A percentile compares a stretch with the other conserved stretches of the same genome.
phyloP scores from a whole-genome alignment of 2,329 filamentous ascomycete genomes.

The Monilinia vaccinii-corymbosi region DNA sequence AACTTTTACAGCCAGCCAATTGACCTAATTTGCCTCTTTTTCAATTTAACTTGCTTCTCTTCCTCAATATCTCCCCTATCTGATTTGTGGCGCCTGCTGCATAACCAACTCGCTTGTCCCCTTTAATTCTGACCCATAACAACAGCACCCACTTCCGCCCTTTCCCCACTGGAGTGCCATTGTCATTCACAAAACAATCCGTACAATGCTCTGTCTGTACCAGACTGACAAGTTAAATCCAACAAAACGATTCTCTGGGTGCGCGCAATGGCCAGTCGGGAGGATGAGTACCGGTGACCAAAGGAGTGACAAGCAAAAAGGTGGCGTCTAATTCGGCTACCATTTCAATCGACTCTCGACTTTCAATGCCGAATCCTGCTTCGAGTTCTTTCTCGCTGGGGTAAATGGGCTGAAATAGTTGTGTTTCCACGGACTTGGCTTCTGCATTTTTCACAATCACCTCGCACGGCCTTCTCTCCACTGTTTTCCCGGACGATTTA shows the following conservation, averaged over 20 bases:
- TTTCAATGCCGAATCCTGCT: no score
- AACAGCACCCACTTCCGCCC: background rate
- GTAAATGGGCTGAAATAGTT: no score
- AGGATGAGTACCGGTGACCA: background rate
- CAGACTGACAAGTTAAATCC: background rate
- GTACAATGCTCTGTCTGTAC: no score
- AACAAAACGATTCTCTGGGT: background rate
- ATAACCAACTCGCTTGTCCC: background rate
- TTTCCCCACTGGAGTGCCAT: background rate
- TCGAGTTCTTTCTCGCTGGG: background rate
- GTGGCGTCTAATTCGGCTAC: background rate
- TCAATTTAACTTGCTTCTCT: background rate
- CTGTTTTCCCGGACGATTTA: background rate
- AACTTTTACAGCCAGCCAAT: no score
- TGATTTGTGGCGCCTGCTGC: background rate
- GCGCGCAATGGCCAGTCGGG: background rate
- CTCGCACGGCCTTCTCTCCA: no score
- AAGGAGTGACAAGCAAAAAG: no score
- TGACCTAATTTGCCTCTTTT: background rate
- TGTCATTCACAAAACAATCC: no score
- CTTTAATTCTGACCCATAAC: background rate
- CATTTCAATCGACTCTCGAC: background rate
- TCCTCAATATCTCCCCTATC: background rate
- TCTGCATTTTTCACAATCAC: no score
- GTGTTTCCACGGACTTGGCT: no score